phyloP scores from a whole-genome alignment of 1,284 basidiomycete species.

The Fomitopsis schrenkii region DNA sequence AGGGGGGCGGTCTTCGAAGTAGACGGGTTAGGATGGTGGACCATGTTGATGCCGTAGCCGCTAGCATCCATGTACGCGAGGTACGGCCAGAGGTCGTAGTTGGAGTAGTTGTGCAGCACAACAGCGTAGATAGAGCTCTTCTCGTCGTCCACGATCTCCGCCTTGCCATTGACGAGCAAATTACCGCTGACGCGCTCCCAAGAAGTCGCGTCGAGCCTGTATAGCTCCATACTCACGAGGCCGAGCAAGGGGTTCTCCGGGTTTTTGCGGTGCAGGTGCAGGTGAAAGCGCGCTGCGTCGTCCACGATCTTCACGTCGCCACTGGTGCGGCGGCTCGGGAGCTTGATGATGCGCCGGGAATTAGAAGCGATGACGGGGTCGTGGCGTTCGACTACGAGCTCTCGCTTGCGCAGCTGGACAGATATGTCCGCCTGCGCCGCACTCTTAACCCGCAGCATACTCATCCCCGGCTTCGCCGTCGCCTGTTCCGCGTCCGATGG shows the following conservation, averaged over 20 bases:
- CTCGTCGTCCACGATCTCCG: slow-evolving; percentile 31
- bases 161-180: slow-evolving; percentile 34
- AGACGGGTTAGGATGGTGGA: slow-evolving; percentile 34
- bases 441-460: slow-evolving; percentile 32
- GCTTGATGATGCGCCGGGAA: slow-evolving; percentile 28
- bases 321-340: slow-evolving; percentile 27
- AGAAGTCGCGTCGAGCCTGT: slow-evolving; percentile 30
- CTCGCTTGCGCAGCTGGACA: slow-evolving; percentile 30
- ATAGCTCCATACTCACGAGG: slow-evolving; percentile 35
- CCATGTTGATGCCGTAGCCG: slow-evolving; percentile 39
- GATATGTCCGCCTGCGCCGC: slow-evolving; percentile 37
- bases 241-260: slow-evolving; percentile 32
- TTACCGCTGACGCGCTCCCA: slow-evolving; percentile 32
- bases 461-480: slow-evolving; percentile 25
- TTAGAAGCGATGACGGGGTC: slow-evolving; percentile 30
- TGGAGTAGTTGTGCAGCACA: slow-evolving; percentile 36
- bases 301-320: slow-evolving; percentile 33
- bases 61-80: slow-evolving; percentile 44
- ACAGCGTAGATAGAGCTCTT: slow-evolving; percentile 33
- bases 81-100: slow-evolving; percentile 41
- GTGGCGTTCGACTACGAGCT: slow-evolving; percentile 35
- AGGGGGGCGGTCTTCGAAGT: slow-evolving; percentile 30
- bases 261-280: slow-evolving; percentile 42
- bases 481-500: slow-evolving; percentile 14
- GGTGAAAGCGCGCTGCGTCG: slow-evolving; percentile 41